Conservation (phyloP, 768 basidiomycete species). For the Lactarius trivialis region DNA sequence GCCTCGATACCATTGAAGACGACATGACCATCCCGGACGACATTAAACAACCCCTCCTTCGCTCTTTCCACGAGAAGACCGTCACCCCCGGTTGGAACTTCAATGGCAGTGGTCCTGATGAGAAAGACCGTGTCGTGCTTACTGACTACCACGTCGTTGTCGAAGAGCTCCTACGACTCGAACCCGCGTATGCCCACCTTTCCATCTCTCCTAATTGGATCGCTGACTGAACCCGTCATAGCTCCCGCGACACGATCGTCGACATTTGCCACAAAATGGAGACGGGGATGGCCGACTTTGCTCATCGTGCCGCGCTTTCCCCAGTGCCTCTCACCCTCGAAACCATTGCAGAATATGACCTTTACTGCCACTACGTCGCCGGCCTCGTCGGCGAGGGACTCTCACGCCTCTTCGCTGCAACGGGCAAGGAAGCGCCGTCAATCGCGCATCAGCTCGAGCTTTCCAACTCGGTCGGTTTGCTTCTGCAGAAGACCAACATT, state of each 20-base stretch:
- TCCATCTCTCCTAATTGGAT: constrained; percentile 5
- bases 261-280: constrained; percentile 86
- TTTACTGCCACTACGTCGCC: constrained; percentile 98
- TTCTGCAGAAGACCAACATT: constrained; percentile 98
- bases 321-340: constrained; percentile 65
- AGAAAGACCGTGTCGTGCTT: constrained; percentile 83
- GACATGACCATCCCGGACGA: constrained; percentile 92
- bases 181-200: constrained; percentile 47
- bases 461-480: constrained; percentile 89
- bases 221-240: constrained; percentile 24
- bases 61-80: constrained; percentile 74
- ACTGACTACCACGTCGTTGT: constrained; percentile 78
- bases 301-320: constrained; percentile 65
- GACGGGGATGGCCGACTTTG: constrained; percentile 92
- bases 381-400: constrained; percentile 96
- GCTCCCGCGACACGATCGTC: constrained; percentile 73
- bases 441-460: constrained; percentile 78
- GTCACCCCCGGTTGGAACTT: constrained; percentile 84
- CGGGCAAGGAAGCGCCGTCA: constrained; percentile 71
- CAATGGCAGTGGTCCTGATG: constrained; percentile 70
- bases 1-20: constrained; percentile 95
- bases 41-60: constrained; percentile 79
- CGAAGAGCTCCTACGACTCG: constrained; percentile 68
- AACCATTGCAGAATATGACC: constrained; percentile 80
- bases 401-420: constrained; percentile 80